Conservation (phyloP, 495 filamentous ascomycete species). For the Aspergillus bridgeri region DNA sequence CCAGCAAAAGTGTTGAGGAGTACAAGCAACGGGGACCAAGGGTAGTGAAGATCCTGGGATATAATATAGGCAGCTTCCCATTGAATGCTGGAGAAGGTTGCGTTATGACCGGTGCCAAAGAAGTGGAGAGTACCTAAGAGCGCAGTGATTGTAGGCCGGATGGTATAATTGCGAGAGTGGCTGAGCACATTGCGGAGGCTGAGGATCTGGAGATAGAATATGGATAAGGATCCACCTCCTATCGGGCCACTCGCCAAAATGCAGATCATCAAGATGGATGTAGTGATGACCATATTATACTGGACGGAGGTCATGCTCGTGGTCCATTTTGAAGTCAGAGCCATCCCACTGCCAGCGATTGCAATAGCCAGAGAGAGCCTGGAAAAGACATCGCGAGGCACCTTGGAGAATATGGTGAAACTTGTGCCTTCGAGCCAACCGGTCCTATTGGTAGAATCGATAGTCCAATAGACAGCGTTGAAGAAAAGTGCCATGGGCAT, state of each 20-base stretch:
- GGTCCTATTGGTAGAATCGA: neutral
- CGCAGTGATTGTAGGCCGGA: constrained; percentile 78
- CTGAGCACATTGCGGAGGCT: constrained; percentile 80
- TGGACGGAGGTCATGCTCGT: neutral
- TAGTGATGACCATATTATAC: neutral
- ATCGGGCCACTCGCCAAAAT: constrained; percentile 3
- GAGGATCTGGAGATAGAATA: constrained; percentile 77
- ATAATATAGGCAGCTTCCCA: constrained; percentile 94
- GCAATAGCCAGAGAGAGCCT: too few species aligned
- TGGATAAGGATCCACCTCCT: constrained; percentile 40
- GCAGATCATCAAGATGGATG: constrained; percentile 1
- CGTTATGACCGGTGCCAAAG: constrained; percentile 96
- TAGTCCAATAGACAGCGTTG: constrained; percentile 1
- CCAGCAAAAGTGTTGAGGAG: constrained; percentile 82
- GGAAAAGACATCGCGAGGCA: too few species aligned
- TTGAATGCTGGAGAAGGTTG: constrained; percentile 78
- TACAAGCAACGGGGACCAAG: constrained; percentile 77
- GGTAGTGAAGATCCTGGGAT: constrained; percentile 72
- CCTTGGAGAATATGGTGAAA: too few species aligned
- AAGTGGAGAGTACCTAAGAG: constrained; percentile 83
- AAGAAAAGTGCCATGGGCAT: constrained; percentile 3
- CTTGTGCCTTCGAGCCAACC: neutral
- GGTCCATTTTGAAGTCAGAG: too few species aligned
- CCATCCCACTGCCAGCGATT: too few species aligned
- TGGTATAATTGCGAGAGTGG: constrained; percentile 69